These are phyloP conservation scores for Lentinula aciculospora DNA, from an alignment of 768 basidiomycete genomes.

Conservation along the genomic window DNA sequence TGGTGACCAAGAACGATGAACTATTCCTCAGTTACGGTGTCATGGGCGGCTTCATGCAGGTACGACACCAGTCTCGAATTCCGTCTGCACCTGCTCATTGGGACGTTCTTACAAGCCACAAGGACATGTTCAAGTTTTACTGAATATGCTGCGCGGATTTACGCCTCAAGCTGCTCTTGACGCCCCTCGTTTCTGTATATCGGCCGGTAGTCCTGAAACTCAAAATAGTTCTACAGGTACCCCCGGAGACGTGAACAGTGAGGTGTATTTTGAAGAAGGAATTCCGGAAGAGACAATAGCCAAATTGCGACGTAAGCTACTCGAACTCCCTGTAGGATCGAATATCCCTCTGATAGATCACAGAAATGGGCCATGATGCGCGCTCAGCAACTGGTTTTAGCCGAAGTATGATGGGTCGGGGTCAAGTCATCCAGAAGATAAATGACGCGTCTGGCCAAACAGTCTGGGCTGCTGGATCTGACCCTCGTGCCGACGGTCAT, in stretches of 20 bases:
- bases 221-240: constrained; percentile 36
- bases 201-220: constrained; percentile 68
- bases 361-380: constrained; percentile 89
- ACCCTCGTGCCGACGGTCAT: constrained; percentile 84
- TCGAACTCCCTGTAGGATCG: background rate
- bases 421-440: constrained; percentile 86
- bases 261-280: constrained; percentile 87
- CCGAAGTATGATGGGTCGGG: constrained; percentile 70
- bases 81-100: background rate
- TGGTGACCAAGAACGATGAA: constrained; percentile 73
- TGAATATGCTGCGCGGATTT: constrained; percentile 86
- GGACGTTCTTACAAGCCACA: constrained; percentile 57
- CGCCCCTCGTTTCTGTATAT: constrained; percentile 95
- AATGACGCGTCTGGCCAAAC: constrained; percentile 55
- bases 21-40: constrained; percentile 87
- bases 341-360: background rate
- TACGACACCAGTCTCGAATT: constrained; percentile 15
- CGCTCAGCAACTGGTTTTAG: constrained; percentile 53
- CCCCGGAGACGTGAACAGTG: constrained; percentile 71
- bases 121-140: constrained; percentile 91
- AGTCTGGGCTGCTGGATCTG: constrained; percentile 96
- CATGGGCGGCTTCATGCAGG: constrained; percentile 92
- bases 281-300: constrained; percentile 58
- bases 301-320: constrained; percentile 62
- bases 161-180: constrained; percentile 88